A percentile compares a stretch with the other conserved stretches of the same genome.
Conservation (phyloP, 2,329 filamentous ascomycete species). For the Xylaria digitata region DNA sequence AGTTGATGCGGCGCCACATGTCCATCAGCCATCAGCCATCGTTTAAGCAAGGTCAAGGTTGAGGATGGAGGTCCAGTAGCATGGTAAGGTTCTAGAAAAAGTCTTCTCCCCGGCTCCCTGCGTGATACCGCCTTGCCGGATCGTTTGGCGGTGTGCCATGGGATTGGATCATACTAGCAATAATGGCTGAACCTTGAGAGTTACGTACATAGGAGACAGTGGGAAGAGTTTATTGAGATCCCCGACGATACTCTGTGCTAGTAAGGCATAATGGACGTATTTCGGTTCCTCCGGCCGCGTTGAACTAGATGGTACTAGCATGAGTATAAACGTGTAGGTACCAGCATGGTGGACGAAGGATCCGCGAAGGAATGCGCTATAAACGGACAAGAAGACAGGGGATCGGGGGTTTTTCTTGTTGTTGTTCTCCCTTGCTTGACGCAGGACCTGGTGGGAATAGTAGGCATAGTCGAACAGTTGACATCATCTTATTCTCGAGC, state of each 20-base stretch:
- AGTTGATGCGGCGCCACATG: constrained; percentile 19
- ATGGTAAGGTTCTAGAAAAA: constrained; percentile 31
- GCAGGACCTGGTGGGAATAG: no score
- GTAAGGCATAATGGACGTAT: constrained; percentile 31
- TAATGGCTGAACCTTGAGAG: constrained; percentile 8
- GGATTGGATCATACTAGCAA: constrained; percentile 13
- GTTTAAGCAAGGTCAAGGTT: constrained; percentile 18
- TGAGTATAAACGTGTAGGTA: constrained; percentile 10
- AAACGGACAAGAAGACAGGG: constrained; percentile 26
- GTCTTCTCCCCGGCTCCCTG: constrained; percentile 27
- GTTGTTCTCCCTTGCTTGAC: not conserved
- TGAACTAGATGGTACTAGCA: constrained; percentile 18
- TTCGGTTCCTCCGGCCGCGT: constrained; percentile 36
- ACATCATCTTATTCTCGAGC: constrained; percentile 15
- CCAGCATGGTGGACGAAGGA: constrained; percentile 28
- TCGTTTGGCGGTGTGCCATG: constrained; percentile 5
- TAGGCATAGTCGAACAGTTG: constrained; percentile 2
- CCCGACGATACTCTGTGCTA: constrained; percentile 1
- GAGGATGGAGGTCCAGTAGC: not conserved
- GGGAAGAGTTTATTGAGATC: not conserved
- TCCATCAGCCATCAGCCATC: constrained; percentile 9
- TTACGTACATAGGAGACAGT: not conserved
- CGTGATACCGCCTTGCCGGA: constrained; percentile 29
- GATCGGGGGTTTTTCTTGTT: not conserved
- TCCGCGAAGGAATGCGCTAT: constrained; percentile 23